These are phyloP conservation scores for Cladorrhinum samala DNA, from an alignment of 495 filamentous ascomycete genomes.

Conservation along the genomic window DNA sequence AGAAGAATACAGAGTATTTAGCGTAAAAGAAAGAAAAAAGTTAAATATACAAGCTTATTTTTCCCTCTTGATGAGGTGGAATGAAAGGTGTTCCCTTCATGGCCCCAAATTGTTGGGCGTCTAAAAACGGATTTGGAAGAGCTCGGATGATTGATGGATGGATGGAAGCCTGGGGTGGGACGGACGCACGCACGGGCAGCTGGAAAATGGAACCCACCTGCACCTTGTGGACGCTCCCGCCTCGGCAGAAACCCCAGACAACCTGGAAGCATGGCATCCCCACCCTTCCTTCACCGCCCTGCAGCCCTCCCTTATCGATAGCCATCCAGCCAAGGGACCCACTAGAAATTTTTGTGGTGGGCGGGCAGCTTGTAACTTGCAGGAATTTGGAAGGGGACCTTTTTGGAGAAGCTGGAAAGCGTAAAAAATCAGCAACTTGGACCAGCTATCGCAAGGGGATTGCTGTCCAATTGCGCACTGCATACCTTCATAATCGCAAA, in stretches of 20 bases:
- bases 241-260: background rate
- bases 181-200: background rate
- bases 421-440: background rate
- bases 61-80: too few species aligned
- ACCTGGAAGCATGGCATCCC: background rate
- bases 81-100: too few species aligned
- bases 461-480: constrained; percentile 1
- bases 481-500: constrained; percentile 21
- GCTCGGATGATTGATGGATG: background rate
- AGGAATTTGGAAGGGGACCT: background rate
- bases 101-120: too few species aligned
- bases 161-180: background rate
- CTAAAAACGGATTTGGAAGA: background rate
- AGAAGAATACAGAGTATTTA: too few species aligned
- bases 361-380: constrained; percentile 7
- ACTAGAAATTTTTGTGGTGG: constrained; percentile 27
- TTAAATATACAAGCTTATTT: too few species aligned
- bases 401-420: constrained; percentile 3
- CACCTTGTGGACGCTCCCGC: too few species aligned
- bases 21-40: too few species aligned
- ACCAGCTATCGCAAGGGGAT: background rate
- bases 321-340: constrained; percentile 15
- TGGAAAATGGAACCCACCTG: background rate
- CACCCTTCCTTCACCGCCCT: background rate
- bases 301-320: constrained; percentile 31